These are phyloP conservation scores for Apophysomyces variabilis DNA, from an alignment of 371 early-diverging fungal species.

Conservation along the genomic window DNA sequence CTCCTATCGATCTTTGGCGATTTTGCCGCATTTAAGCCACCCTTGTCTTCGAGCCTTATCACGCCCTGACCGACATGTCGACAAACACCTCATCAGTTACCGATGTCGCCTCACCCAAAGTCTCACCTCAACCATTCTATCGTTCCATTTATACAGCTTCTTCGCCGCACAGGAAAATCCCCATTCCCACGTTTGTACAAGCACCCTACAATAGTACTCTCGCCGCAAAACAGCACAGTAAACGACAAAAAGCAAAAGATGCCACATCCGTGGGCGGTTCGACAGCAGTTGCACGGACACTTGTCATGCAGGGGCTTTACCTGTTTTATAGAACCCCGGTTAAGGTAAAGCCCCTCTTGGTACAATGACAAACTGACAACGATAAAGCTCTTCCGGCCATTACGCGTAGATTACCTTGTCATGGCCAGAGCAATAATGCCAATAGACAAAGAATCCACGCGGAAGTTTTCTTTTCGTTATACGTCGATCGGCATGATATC, in stretches of 20 bases:
- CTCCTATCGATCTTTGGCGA: background rate
- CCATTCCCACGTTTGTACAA: background rate
- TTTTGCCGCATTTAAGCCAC: constrained; percentile 6
- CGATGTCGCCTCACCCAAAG: background rate
- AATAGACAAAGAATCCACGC: constrained; percentile 38
- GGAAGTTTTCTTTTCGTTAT: constrained; percentile 61
- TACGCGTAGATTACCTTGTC: constrained; percentile 79
- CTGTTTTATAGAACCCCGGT: constrained; percentile 80
- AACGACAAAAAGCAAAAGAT: constrained; percentile 48
- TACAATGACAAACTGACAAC: background rate
- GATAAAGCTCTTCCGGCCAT: constrained; percentile 72
- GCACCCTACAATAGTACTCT: background rate
- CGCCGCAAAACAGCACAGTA: constrained; percentile 21
- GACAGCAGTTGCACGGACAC: constrained; percentile 62
- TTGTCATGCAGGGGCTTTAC: constrained; percentile 70
- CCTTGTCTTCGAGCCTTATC: background rate
- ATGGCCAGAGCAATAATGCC: constrained; percentile 78
- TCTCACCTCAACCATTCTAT: background rate
- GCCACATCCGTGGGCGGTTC: constrained; percentile 62
- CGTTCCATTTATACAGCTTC: background rate
- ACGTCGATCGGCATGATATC: constrained; percentile 78
- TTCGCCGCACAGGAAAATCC: background rate
- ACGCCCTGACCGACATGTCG: constrained; percentile 2
- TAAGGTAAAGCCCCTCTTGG: constrained; percentile 51
- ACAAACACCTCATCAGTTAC: background rate